phyloP scores from a whole-genome alignment of 1,139 yeast genomes.

The Kodamaea derodonti region DNA sequence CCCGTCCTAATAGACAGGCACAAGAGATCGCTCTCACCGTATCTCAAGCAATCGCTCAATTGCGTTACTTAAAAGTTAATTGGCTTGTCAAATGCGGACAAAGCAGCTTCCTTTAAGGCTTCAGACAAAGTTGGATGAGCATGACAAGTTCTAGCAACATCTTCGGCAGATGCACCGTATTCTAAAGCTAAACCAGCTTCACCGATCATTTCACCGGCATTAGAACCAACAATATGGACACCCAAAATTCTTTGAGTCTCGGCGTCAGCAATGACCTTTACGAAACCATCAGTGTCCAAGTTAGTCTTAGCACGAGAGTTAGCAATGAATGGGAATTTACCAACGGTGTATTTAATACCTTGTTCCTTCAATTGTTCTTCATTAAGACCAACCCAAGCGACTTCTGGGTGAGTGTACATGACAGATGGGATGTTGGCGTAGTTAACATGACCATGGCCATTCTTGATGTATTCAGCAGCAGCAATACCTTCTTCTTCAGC shows the following conservation, averaged over 20 bases:
- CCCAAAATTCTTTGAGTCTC: slow-evolving; percentile 97
- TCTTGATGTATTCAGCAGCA: slow-evolving; percentile 90
- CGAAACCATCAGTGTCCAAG: slow-evolving; percentile 95
- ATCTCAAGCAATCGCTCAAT: too few species aligned
- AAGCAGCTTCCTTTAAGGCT: slow-evolving; percentile 97
- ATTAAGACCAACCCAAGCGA: slow-evolving; percentile 97
- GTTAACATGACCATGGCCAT: slow-evolving; percentile 97
- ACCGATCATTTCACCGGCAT: slow-evolving; percentile 99
- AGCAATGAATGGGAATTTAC: slow-evolving; percentile 98
- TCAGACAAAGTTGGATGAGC: slow-evolving; percentile 98
- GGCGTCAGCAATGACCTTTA: slow-evolving; percentile 92
- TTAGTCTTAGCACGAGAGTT: slow-evolving; percentile 99
- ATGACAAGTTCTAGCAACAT: slow-evolving; percentile 94
- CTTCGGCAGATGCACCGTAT: slow-evolving; percentile 98
- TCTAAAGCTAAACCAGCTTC: slow-evolving; percentile 97
- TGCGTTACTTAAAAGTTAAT: slow-evolving; percentile 66
- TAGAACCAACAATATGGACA: slow-evolving; percentile 95
- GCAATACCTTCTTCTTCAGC: slow-evolving; percentile 99
- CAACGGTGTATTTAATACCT: slow-evolving; percentile 87
- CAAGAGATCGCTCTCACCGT: too few species aligned
- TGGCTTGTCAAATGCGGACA: slow-evolving; percentile 87
- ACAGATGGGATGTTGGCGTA: slow-evolving; percentile 97
- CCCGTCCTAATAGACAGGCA: too few species aligned
- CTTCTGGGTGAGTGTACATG: slow-evolving; percentile 99
- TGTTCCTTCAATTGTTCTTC: slow-evolving; percentile 95